Base-by-base conservation (phyloP, 2,329 filamentous ascomycete species). In the Calonectria multiphialidica region DNA sequence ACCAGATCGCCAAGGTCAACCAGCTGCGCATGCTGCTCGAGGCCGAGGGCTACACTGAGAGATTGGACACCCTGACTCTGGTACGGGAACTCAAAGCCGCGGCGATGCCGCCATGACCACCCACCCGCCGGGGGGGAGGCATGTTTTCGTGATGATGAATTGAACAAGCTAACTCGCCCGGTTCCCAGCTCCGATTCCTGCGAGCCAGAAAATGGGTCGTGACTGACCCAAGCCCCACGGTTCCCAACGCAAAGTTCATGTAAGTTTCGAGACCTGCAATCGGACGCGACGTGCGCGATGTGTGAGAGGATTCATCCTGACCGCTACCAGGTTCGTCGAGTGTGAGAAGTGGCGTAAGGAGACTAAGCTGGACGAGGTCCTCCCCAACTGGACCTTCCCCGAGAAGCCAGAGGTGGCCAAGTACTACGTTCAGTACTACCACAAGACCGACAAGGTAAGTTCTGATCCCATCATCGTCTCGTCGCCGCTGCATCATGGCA, bases 351-450 rank as follows among this genome's bases (percentile, higher is more conserved):
- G 97, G 97, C 92, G 97, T 84, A 92, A 93, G 84, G 92, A 96
- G 70, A 97, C 94, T 77, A 92, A 94, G 75, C 94, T 98, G 37
- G 95, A 98, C 85, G 90, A 96, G 75, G 90, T 95, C 44, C 91
- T 96, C 67, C 91, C 91, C 75, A 93, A 87, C 78, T 98, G 97
- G 88, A 92, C 97, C 72, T 98, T 98, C 87, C 89, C 89, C 75
- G 96, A 98, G 90, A 97, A 96, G 85, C 81, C 90, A 68, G 84
- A 96, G 82, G 90, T 99, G 71, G 94, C 94, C 85, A 88, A 96
- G 86, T 98, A 94, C 89, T 99, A 99, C 87, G 95, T 95, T 59
- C 97, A 99, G 87, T 99, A 97, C 89, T 99, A 99, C 88, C 97
- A 99, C 91, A 98, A 98, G 88, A 96, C 92, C 15, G 95, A 97